Evolutionary conservation across 805 yeast species (phyloP), one percentile per base, ranked within the genome.

Genomic region (Schizosaccharomyces japonicus): DNA sequence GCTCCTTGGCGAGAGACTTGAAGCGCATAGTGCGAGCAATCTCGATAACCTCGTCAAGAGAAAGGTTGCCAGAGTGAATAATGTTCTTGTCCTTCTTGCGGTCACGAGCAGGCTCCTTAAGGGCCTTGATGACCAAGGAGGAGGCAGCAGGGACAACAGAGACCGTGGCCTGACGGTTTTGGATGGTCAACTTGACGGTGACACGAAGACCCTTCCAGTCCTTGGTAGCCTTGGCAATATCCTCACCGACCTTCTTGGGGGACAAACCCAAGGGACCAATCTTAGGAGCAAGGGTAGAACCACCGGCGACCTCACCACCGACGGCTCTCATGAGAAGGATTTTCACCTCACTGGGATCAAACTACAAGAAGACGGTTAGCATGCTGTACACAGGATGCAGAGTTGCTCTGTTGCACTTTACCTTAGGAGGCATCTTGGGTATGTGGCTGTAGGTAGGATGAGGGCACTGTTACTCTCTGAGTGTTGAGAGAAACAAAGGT

Each of bases 291-390:
- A 90, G 80, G 59, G 98, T 95, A 59, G 98, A 81, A 56, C 96
- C 84, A 65, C 95, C 94, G 75, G 96, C 98, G 64, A 90, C 92
- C 77, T 90, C 98, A 78, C 98, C 98, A 81, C 98, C 98, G 62
- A 84, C 92, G 72, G 98, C 95, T 80, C 98, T 83, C 72, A 90
- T 75, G 83, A 87, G 87, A 73, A 90, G 75, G 81, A 73, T 82
- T 72, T 85, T 85, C 68, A 90, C 94, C 81, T 90, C 98, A 75
- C 60, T 72, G 66, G 98, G 98, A 71, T 90, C 98, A 73, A 85
- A 77, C 77, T 90, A n/a, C n/a, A n/a, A n/a, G n/a, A n/a, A n/a
- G n/a, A n/a, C n/a, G n/a, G n/a, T n/a, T n/a, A n/a, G n/a, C n/a
- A n/a, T n/a, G n/a, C n/a, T n/a, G n/a, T n/a, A n/a, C n/a, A n/a